Conservation (phyloP, 2,329 filamentous ascomycete genomes). For the Podosphaera leucotricha region DNA sequence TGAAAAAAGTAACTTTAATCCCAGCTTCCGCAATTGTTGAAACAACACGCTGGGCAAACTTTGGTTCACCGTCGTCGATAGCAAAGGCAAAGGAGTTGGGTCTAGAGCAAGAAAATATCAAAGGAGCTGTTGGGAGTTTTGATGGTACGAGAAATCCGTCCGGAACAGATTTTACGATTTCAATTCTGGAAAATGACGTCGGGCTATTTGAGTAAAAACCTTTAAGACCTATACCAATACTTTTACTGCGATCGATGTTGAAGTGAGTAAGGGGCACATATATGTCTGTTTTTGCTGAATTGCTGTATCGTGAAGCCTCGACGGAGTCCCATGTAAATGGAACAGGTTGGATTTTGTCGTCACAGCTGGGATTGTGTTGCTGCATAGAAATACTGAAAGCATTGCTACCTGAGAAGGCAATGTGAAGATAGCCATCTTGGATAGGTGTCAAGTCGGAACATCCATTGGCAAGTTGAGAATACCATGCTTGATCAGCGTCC, state of each 20-base stretch:
- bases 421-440: slow-evolving; percentile 35
- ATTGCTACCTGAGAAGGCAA: slow-evolving; percentile 35
- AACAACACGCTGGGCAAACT: slow-evolving; percentile 34
- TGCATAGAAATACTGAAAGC: slow-evolving; percentile 41
- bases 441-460: slow-evolving; percentile 33
- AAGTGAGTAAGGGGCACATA: slow-evolving; percentile 47
- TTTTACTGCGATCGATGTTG: slow-evolving; percentile 30
- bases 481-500: slow-evolving; percentile 36
- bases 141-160: slow-evolving; percentile 25
- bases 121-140: slow-evolving; percentile 35
- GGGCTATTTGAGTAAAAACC: slow-evolving; percentile 34
- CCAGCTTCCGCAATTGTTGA: slow-evolving; percentile 33
- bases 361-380: slow-evolving; percentile 39
- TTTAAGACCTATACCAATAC: slow-evolving; percentile 36
- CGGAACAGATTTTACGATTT: slow-evolving; percentile 34
- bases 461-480: slow-evolving; percentile 29
- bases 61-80: slow-evolving; percentile 43
- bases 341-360: slow-evolving; percentile 29
- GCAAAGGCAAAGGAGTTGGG: slow-evolving; percentile 50
- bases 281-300: slow-evolving; percentile 25
- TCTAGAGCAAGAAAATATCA: slow-evolving; percentile 39
- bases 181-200: slow-evolving; percentile 29
- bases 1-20: slow-evolving; percentile 49
- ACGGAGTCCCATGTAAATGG: slow-evolving; percentile 46
- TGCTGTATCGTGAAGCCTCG: slow-evolving; percentile 36